These are phyloP conservation scores for Tremellales sp. DNA, from an alignment of 1,284 basidiomycete genomes.

Conservation along the genomic window DNA sequence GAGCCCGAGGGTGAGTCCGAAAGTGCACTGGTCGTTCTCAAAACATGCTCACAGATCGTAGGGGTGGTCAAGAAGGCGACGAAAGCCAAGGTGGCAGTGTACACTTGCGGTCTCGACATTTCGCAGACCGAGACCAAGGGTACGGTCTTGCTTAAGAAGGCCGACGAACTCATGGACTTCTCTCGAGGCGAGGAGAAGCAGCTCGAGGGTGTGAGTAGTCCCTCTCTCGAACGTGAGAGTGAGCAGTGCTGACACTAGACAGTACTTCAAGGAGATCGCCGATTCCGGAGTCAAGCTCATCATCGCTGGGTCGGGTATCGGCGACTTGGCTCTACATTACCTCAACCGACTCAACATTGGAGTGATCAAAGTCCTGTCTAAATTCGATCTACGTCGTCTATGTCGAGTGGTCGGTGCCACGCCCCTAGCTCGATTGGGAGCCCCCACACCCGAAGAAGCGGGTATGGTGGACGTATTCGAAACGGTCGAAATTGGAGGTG, in stretches of 20 bases:
- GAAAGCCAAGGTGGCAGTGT: slow-evolving; percentile 87
- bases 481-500: slow-evolving; percentile 93
- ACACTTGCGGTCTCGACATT: slow-evolving; percentile 86
- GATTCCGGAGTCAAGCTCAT: slow-evolving; percentile 92
- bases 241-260: slow-evolving; percentile 3
- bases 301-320: slow-evolving; percentile 86
- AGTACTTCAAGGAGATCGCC: slow-evolving; percentile 97
- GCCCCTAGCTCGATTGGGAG: slow-evolving; percentile 90
- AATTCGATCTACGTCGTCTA: slow-evolving; percentile 92
- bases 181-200: slow-evolving; percentile 93
- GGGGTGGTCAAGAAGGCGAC: slow-evolving; percentile 75
- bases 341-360: slow-evolving; percentile 90
- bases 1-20: slow-evolving; percentile 75
- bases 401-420: slow-evolving; percentile 95
- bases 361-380: slow-evolving; percentile 95
- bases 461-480: slow-evolving; percentile 92
- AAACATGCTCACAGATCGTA: slow-evolving; percentile 31
- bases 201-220: slow-evolving; percentile 69
- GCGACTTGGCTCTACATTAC: slow-evolving; percentile 96
- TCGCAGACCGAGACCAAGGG: slow-evolving; percentile 99
- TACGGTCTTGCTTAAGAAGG: slow-evolving; percentile 92
- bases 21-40: not conserved
- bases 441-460: slow-evolving; percentile 93
- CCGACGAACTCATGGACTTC: slow-evolving; percentile 95
- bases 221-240: not conserved